phyloP scores from a whole-genome alignment of 208 protist species.

The Jaenimonas drosophilae region DNA sequence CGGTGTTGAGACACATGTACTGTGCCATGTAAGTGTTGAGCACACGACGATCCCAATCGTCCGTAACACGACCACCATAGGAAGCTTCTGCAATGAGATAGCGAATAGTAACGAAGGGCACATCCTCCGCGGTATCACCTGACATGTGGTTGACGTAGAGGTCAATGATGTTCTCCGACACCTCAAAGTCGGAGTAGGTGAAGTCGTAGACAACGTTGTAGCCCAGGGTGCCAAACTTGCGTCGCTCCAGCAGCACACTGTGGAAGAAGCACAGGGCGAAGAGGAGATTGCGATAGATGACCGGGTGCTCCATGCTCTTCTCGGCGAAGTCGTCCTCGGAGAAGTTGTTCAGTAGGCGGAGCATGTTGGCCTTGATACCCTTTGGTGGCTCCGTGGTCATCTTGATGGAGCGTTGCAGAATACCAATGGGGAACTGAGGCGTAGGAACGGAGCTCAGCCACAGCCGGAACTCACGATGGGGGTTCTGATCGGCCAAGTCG shows the following conservation, averaged over 20 bases:
- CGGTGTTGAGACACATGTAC: slow-evolving; percentile 84
- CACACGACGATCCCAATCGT: slow-evolving; percentile 96
- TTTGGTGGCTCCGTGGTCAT: slow-evolving; percentile 98
- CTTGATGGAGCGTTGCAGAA: slow-evolving; percentile 95
- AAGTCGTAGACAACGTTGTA: slow-evolving; percentile 99
- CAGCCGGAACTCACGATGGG: slow-evolving; percentile 96
- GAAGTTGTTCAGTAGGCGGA: slow-evolving; percentile 92
- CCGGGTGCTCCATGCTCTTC: slow-evolving; percentile 41
- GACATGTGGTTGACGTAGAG: slow-evolving; percentile 85
- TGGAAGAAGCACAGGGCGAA: slow-evolving; percentile 98
- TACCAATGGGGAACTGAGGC: slow-evolving; percentile 94
- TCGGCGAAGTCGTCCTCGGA: slow-evolving; percentile 85
- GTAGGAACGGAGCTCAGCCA: slow-evolving; percentile 98
- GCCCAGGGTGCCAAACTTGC: slow-evolving; percentile 97
- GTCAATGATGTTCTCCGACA: slow-evolving; percentile 90
- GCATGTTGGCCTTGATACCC: slow-evolving; percentile 97
- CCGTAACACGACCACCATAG: slow-evolving; percentile 98
- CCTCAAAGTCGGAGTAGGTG: slow-evolving; percentile 96
- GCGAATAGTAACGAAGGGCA: slow-evolving; percentile 95
- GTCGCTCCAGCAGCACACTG: slow-evolving; percentile 95
- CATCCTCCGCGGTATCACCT: slow-evolving; percentile 60
- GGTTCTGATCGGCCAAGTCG: slow-evolving; percentile 73
- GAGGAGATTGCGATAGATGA: slow-evolving; percentile 94
- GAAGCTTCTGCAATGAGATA: slow-evolving; percentile 97
- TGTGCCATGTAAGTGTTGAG: slow-evolving; percentile 96